Evolutionary conservation across 257 asterid genomes (phyloP).

Genomic region (Solanum tarijense): DNA sequence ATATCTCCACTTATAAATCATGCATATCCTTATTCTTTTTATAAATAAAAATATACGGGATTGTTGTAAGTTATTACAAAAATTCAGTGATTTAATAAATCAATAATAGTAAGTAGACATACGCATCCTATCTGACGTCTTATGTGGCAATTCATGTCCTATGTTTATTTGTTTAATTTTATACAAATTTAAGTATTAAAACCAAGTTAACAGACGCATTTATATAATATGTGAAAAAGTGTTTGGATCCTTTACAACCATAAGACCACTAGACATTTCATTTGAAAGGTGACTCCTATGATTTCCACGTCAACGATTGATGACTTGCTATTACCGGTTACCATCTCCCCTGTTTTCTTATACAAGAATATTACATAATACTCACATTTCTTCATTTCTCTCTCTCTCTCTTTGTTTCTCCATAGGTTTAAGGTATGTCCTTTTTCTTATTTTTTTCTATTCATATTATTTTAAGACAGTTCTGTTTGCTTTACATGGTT

Average conservation of each 20-base stretch:
- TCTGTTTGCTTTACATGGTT: not conserved
- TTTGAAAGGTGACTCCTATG: not conserved
- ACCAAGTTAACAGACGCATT: fast-evolving
- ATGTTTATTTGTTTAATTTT: too few species aligned
- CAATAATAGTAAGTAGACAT: too few species aligned
- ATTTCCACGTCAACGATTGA: not conserved
- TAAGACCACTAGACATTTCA: not conserved
- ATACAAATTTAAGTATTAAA: too few species aligned
- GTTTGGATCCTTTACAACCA: not conserved
- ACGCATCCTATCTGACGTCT: not conserved
- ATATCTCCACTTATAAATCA: too few species aligned
- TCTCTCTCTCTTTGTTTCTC: not conserved
- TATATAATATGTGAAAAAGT: not conserved
- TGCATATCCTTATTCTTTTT: too few species aligned
- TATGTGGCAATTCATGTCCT: too few species aligned
- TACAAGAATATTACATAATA: not conserved
- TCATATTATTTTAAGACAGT: not conserved
- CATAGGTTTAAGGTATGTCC: not conserved
- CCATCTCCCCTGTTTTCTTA: not conserved
- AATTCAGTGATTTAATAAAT: too few species aligned
- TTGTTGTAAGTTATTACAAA: too few species aligned
- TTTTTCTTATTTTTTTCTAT: not conserved
- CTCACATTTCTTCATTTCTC: not conserved
- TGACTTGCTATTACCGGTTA: not conserved
- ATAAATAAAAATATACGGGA: too few species aligned